These are phyloP conservation scores for Vaccinium macrocarpon DNA, from an alignment of 148 eudicot species.

Conservation along the genomic window DNA sequence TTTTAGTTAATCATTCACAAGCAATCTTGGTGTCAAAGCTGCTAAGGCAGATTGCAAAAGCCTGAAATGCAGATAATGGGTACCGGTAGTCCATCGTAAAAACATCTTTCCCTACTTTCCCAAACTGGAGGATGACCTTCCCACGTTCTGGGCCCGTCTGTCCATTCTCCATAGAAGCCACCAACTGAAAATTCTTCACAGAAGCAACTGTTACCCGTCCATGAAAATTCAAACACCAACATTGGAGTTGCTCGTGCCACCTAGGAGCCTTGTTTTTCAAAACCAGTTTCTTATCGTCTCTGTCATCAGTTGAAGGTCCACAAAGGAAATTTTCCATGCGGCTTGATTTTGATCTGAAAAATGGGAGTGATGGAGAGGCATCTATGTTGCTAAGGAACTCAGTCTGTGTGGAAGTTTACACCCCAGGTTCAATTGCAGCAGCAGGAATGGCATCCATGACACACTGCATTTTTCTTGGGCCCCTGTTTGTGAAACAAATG, in stretches of 20 bases:
- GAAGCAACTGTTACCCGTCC: slow-evolving; percentile 84
- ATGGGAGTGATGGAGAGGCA: slow-evolving; percentile 39
- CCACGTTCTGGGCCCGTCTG: slow-evolving; percentile 52
- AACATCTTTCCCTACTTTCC: slow-evolving; percentile 70
- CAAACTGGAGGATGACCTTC: slow-evolving; percentile 65
- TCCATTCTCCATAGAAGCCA: slow-evolving; percentile 57
- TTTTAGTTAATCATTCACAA: slow-evolving; percentile 49
- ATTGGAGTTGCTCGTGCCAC: slow-evolving; percentile 85
- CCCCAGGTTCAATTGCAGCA: slow-evolving; percentile 57
- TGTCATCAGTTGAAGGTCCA: slow-evolving; percentile 27
- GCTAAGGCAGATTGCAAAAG: slow-evolving; percentile 75
- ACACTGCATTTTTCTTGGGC: slow-evolving; percentile 80
- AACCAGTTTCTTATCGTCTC: slow-evolving; percentile 36
- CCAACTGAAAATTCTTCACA: slow-evolving; percentile 77
- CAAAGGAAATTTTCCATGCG: slow-evolving; percentile 29
- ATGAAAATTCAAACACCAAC: slow-evolving; percentile 81
- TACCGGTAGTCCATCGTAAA: slow-evolving; percentile 79
- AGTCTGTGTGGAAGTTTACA: slow-evolving; percentile 56
- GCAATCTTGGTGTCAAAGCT: slow-evolving; percentile 79
- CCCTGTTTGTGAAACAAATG: slow-evolving; percentile 36
- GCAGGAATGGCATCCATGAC: slow-evolving; percentile 56
- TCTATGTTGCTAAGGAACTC: slow-evolving; percentile 37
- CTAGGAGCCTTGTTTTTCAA: slow-evolving; percentile 72
- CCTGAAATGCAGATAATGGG: slow-evolving; percentile 77
- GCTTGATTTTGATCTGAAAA: slow-evolving; percentile 51